These are phyloP conservation scores for Fusarium drepaniforme DNA, from an alignment of 2,329 filamentous ascomycete species.

Conservation along the genomic window DNA sequence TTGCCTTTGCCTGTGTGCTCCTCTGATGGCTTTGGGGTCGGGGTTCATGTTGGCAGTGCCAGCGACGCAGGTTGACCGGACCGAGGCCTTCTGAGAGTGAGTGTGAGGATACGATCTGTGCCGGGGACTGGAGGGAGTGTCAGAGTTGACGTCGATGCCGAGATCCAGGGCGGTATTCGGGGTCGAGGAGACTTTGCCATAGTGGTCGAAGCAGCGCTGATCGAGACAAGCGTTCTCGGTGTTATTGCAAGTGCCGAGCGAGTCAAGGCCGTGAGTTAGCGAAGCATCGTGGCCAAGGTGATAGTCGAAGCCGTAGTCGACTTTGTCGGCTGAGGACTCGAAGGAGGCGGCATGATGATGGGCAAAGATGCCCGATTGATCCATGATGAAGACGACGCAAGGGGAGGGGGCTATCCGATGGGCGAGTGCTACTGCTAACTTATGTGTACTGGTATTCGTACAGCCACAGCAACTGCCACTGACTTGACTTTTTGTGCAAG, in stretches of 20 bases:
- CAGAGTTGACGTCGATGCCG: slow-evolving; percentile 31
- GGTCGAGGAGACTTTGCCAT: slow-evolving; percentile 31
- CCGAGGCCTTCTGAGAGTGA: slow-evolving; percentile 20
- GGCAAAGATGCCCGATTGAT: slow-evolving; percentile 38
- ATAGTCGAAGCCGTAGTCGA: slow-evolving; percentile 48
- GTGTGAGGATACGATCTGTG: background rate
- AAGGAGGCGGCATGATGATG: slow-evolving; percentile 35
- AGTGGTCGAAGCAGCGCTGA: slow-evolving; percentile 43
- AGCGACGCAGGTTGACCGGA: slow-evolving; percentile 22
- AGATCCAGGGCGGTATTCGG: slow-evolving; percentile 25
- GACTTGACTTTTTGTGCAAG: slow-evolving; percentile 12
- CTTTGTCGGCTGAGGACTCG: slow-evolving; percentile 37
- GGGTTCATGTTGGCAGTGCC: slow-evolving; percentile 18
- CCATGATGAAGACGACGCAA: slow-evolving; percentile 22
- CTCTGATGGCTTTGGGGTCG: slow-evolving; percentile 11
- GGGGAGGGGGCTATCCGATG: background rate
- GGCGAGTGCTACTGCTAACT: slow-evolving; percentile 1
- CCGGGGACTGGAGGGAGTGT: background rate
- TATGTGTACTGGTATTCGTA: background rate
- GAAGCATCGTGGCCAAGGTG: slow-evolving; percentile 42
- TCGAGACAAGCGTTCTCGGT: slow-evolving; percentile 50
- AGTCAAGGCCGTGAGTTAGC: slow-evolving; percentile 42
- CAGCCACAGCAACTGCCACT: slow-evolving; percentile 4
- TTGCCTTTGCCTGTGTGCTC: slow-evolving; percentile 32
- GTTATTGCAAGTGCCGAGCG: slow-evolving; percentile 46